Conservation (phyloP, 169 alveolate species). For the Babesia ovis region DNA sequence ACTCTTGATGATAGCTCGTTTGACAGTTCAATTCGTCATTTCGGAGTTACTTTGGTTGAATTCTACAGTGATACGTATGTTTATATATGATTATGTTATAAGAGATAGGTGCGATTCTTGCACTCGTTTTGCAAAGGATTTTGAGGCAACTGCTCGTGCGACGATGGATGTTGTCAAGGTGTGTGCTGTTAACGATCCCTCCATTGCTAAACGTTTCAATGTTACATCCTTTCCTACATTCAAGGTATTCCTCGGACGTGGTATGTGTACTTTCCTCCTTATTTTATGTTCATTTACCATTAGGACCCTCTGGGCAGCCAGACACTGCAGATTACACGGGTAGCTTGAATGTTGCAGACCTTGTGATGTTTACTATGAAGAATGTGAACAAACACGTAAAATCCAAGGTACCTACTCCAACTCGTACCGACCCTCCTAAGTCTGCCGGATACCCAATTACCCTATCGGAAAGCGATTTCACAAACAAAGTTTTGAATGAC, state of each 20-base stretch:
- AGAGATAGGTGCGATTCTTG: slow-evolving; percentile 68
- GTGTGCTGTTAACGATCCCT: slow-evolving; percentile 77
- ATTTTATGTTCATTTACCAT: slow-evolving; percentile 28
- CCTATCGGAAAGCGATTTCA: slow-evolving; percentile 74
- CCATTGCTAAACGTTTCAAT: slow-evolving; percentile 66
- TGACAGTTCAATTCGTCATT: background rate
- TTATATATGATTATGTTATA: slow-evolving; percentile 15
- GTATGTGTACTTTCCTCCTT: slow-evolving; percentile 18
- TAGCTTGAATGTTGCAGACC: slow-evolving; percentile 36
- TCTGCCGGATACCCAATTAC: slow-evolving; percentile 55
- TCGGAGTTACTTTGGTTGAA: slow-evolving; percentile 53
- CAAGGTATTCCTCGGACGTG: slow-evolving; percentile 77
- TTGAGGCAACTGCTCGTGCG: slow-evolving; percentile 70
- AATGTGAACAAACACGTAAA: slow-evolving; percentile 73
- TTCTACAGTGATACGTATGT: slow-evolving; percentile 63
- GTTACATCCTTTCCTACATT: slow-evolving; percentile 89
- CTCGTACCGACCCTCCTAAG: slow-evolving; percentile 51
- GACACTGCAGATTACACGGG: slow-evolving; percentile 62
- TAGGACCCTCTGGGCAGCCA: slow-evolving; percentile 64
- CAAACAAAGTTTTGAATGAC: slow-evolving; percentile 72
- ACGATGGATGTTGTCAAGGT: slow-evolving; percentile 74
- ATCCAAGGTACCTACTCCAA: slow-evolving; percentile 69
- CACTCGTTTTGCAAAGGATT: slow-evolving; percentile 68
- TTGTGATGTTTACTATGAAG: slow-evolving; percentile 69
- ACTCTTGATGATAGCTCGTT: background rate